Evolutionary conservation across 2,329 filamentous ascomycete genomes (phyloP).

Genomic region (Calonectria pseudoturangicola): DNA sequence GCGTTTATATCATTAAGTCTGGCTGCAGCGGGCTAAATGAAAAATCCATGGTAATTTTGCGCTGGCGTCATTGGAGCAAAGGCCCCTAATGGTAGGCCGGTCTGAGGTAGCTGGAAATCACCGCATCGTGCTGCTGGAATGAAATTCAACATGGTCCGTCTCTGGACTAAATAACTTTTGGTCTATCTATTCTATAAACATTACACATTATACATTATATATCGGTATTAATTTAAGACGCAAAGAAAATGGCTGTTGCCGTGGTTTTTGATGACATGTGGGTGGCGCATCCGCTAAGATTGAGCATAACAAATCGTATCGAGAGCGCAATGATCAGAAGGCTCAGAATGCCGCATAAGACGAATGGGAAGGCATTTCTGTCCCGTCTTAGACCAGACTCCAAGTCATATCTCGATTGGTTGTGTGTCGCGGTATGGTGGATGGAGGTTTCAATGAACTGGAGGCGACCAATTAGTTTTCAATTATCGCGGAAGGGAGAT

Average conservation of each 20-base stretch:
- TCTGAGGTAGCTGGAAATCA: background rate
- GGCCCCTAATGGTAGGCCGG: background rate
- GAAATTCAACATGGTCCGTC: background rate
- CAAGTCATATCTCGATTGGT: background rate
- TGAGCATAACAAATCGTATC: background rate
- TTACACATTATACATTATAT: slow-evolving; percentile 6
- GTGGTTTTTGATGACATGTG: slow-evolving; percentile 18
- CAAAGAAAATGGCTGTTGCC: slow-evolving; percentile 15
- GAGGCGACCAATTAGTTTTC: background rate
- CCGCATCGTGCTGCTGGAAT: background rate
- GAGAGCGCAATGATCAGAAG: background rate
- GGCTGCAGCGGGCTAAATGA: background rate
- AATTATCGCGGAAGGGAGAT: background rate
- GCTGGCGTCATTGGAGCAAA: background rate
- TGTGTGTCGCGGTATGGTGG: background rate
- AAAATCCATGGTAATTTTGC: background rate
- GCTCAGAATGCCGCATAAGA: background rate
- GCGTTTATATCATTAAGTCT: background rate
- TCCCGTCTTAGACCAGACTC: background rate
- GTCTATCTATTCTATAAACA: slow-evolving; percentile 11
- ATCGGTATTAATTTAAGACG: background rate
- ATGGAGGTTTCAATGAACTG: background rate
- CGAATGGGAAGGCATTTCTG: background rate
- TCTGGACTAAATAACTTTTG: background rate
- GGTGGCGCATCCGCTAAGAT: background rate